Evolutionary conservation across 345 rosid genomes (phyloP), one percentile per base, ranked within the genome.

Genomic region (Populus simonii): DNA sequence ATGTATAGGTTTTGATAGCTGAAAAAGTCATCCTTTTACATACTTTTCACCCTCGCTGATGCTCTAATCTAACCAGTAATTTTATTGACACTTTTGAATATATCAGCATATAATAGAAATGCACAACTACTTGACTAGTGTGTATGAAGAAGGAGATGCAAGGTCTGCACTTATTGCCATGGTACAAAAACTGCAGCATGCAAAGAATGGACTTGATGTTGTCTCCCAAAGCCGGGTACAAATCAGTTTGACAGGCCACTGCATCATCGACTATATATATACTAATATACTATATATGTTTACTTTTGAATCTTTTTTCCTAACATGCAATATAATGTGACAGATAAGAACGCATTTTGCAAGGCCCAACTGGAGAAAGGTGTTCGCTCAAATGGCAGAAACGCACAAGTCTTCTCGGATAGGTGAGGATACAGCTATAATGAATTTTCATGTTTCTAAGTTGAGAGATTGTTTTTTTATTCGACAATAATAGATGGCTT

Each of bases 81-180:
- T 59, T 45, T 27, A 23, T 71, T 49, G 45, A 29, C 36, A 10
- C 55, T 4, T 66, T 67, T 25, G 10, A 70, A 29, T 78, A 63
- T 65, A 71, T 61, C 89, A 96, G 98, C 87, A 89, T 57, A 80
- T 96, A n/a, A 93, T 96, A 66, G 98, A 93, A 71, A 93, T 96
- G 99, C 99, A 96, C 83, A 96, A 96, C 84, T 96, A 93, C 86
- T 87, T 96, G 80, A 92, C 99, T 27, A 93, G 99, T 74, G 92
- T 96, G 66, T 93, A 96, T 49, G 99, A 92, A 84, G 94, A 91
- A 85, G 99, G 99, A 82, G 99, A 96, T 84, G 99, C 98, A 8
- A 84, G 99, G 78, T 96, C 97, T 35, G 99, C 99, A 2, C 93
- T 96, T 29, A 93, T 93, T 5, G 92, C 88, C 66, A 96, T 93